Evolutionary conservation across 2,329 filamentous ascomycete genomes (phyloP), one percentile per base, ranked within the genome.

Genomic region (Lachnellula occidentalis): DNA sequence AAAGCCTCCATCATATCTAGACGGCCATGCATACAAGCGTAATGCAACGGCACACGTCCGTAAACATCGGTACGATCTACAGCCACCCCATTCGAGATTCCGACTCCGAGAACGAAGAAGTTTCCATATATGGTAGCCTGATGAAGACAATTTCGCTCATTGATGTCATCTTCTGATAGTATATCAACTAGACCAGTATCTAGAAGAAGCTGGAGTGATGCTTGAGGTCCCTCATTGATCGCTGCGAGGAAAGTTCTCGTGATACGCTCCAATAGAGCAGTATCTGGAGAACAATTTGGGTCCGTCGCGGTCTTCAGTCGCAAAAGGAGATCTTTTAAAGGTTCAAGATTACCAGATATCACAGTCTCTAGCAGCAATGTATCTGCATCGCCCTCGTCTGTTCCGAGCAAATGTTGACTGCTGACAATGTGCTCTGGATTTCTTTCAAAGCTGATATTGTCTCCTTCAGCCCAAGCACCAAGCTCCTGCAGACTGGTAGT

Each of bases 61-160:
- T 99, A 99, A 6, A 96, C 92, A 73, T 99, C 94, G 2, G 87
- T 88, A 50, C 88, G 81, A 54, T 84, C 84, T 22, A 91, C 85
- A 58, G 92, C 85, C 34, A 96, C 90, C 4, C 82, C 83, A 45
- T 81, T 83, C 1, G 80, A 75, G n/a, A 99, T 75, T 4, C 88
- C 92, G 60, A 87, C 84, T 49, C 82, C 76, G 55, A 97, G 76
- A 31, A 96, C 88, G 62, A 88, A 86, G 9, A 81, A 74, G 65
- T 92, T 92, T 19, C 92, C 92, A 58, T 95, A 95, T 50, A 97
- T 96, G 1, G 92, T 87, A n/a, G 94, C 90, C 72, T 97, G 94
- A 65, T 99, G 94, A 46, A 99, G 78, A 67, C 92, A 96, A 66
- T 96, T 99, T 41, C 94, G 82, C 73, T 96, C 92, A 66, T 97